phyloP scores from a whole-genome alignment of 1,284 basidiomycete species.

The Grifola frondosa region DNA sequence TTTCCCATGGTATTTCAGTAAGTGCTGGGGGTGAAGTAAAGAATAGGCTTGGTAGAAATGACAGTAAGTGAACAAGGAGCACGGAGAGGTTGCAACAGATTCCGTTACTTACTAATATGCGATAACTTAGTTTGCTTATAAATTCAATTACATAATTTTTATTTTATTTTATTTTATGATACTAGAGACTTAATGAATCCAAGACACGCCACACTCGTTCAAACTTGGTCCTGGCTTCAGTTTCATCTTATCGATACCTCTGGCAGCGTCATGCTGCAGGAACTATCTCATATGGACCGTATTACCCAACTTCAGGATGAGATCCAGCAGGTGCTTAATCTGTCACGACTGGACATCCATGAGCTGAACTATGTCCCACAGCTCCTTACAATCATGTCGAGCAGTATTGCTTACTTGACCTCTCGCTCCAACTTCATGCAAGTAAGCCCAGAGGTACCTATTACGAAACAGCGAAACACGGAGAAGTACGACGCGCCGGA shows the following conservation, averaged over 20 bases:
- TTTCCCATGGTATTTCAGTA: slow-evolving; percentile 60
- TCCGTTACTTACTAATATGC: too few species aligned
- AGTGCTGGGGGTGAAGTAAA: not conserved
- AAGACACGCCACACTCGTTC: too few species aligned
- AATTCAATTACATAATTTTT: too few species aligned
- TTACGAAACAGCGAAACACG: slow-evolving; percentile 70
- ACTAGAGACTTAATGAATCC: too few species aligned
- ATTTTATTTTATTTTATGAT: too few species aligned
- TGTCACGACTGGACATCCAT: not conserved
- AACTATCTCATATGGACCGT: slow-evolving; percentile 85
- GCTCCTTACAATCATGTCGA: slow-evolving; percentile 83
- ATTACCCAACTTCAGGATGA: slow-evolving; percentile 88
- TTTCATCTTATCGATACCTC: slow-evolving; percentile 1
- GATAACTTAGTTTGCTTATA: too few species aligned
- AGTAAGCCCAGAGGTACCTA: slow-evolving; percentile 67
- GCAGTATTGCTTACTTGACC: slow-evolving; percentile 72
- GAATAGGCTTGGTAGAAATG: slow-evolving; percentile 7
- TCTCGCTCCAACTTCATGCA: slow-evolving; percentile 71
- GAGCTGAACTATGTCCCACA: slow-evolving; percentile 27
- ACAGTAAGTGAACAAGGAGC: too few species aligned
- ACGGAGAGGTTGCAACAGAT: too few species aligned
- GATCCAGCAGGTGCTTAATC: slow-evolving; percentile 67
- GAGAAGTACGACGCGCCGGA: slow-evolving; percentile 71
- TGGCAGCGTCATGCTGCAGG: slow-evolving; percentile 76
- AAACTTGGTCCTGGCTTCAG: not conserved